Evolutionary conservation across 1,139 yeast species (phyloP), one percentile per base, ranked within the genome.

Genomic region (Yamadazyma oceani): DNA sequence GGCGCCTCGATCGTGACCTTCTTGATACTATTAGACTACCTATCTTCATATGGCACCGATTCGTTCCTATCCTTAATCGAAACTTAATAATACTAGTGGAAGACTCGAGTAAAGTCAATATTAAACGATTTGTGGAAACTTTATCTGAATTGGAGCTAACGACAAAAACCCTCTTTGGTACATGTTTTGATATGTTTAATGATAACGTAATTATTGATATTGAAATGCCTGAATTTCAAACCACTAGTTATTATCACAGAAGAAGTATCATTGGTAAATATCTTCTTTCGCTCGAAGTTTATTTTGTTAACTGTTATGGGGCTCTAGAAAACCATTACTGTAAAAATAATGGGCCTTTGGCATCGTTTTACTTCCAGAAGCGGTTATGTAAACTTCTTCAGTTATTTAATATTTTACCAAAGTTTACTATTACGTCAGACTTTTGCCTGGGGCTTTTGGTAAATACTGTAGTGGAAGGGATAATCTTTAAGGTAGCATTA

Each of bases 291-390:
- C 25, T n/a, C 14, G 36, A 37, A 10, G 13, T 26, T 25, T 34
- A 23, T 19, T 37, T 33, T 17, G 16, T 30, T 5, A 29, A 26
- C 21, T 37, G 25, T 16, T 13, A 17, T 26, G 7, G 6, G 5
- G 25, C 34, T 17, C 21, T 26, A 13, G 8, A 24, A n/a, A 13
- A 28, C 32, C 32, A 21, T 29, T 12, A 13, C 8, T 16, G 23
- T 14, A 10, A 14, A 3, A 21, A 13, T 10, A 25, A 35, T 28
- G 5, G 14, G 4, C 27, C 31, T 9, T 32, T 38, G 26, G 4
- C 29, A 21, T 38, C 26, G 22, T 38, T 32, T 26, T 38, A 38
- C 21, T 15, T 19, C 7, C 19, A 30, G 16, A 38, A 38, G 23
- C 5, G 10, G n/a, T 28, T 35, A 8, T 17, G 6, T 2, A 35